Percentiles rank a stretch among this genome's conserved stretches.
Evolutionary conservation across 805 yeast species (phyloP).

Genomic region (baker's yeast (Saccharomyces cerevisiae)): DNA sequence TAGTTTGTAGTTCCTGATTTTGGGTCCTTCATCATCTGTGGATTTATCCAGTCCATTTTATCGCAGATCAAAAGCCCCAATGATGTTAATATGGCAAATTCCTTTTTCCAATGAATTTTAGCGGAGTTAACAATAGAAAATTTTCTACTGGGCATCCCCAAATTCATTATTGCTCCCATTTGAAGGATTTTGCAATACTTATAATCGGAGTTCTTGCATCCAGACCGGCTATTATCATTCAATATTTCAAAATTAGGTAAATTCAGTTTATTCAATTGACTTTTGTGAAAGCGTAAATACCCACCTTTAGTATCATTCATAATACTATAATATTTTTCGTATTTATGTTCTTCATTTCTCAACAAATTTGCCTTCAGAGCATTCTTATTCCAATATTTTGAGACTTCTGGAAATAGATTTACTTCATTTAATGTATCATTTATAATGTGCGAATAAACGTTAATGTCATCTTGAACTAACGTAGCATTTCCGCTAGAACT

Average conservation of each 20-base stretch:
- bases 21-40: conserved; percentile 19
- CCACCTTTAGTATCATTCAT: conserved; percentile 28
- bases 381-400: conserved; percentile 7
- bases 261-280: conserved; percentile 19
- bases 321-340: conserved; percentile 16
- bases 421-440: conserved; percentile 10
- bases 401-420: conserved; percentile 9
- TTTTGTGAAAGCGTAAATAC: conserved; percentile 27
- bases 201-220: conserved; percentile 4
- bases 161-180: conserved; percentile 35
- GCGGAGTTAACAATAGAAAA: conserved; percentile 28
- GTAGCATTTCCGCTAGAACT: conserved; percentile 8
- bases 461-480: conserved; percentile 18
- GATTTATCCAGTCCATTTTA: conserved; percentile 29
- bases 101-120: conserved; percentile 35
- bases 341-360: conserved; percentile 8
- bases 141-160: conserved; percentile 15
- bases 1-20: conserved; percentile 21
- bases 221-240: conserved; percentile 5
- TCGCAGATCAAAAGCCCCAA: conserved; percentile 43
- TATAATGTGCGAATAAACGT: conserved; percentile 21
- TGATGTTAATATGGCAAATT: conserved; percentile 41
- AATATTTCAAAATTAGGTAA: conserved; percentile 21
- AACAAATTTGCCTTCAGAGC: conserved; percentile 2
- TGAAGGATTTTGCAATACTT: conserved; percentile 25